These are phyloP conservation scores for Septoria petroselini DNA, from an alignment of 2,329 filamentous ascomycete genomes.

Conservation along the genomic window DNA sequence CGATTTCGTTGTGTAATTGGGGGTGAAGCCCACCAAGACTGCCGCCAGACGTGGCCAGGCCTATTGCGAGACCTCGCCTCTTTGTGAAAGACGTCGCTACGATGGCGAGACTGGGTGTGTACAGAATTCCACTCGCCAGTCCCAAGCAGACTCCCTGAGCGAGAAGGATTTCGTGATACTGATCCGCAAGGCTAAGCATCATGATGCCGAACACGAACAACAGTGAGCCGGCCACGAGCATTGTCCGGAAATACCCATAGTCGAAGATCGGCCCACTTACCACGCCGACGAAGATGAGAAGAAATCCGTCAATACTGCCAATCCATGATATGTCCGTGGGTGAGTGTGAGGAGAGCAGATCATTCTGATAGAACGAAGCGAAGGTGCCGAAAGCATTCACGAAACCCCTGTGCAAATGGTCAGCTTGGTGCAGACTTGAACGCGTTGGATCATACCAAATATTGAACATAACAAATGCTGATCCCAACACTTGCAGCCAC, in stretches of 20 bases:
- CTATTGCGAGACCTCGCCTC: slow-evolving; percentile 47
- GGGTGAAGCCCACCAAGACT: too few relatives aligned
- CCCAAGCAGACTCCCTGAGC: slow-evolving; percentile 16
- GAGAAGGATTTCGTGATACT: slow-evolving; percentile 16
- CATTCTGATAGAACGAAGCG: slow-evolving; percentile 45
- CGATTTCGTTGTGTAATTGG: too few relatives aligned
- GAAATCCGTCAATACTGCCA: slow-evolving; percentile 49
- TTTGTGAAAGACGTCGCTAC: slow-evolving; percentile 32
- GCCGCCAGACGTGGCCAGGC: slow-evolving; percentile 57
- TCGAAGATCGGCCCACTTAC: slow-evolving; percentile 14
- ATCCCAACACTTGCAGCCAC: slow-evolving; percentile 47
- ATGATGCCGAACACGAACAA: slow-evolving; percentile 16
- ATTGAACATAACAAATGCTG: slow-evolving; percentile 48
- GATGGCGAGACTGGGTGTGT: slow-evolving; percentile 11
- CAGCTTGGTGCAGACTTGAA: neutral
- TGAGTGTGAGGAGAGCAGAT: neutral
- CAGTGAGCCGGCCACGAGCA: slow-evolving; percentile 8
- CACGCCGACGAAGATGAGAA: slow-evolving; percentile 44
- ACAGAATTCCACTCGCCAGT: slow-evolving; percentile 13
- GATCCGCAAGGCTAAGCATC: slow-evolving; percentile 12
- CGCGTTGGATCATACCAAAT: slow-evolving; percentile 30
- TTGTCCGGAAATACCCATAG: slow-evolving; percentile 13
- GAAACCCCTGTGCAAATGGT: slow-evolving; percentile 6
- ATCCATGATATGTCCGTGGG: slow-evolving; percentile 49
- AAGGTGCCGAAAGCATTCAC: slow-evolving; percentile 46